Conservation (phyloP, 1,139 yeast species). For the Ashbya aceris region DNA sequence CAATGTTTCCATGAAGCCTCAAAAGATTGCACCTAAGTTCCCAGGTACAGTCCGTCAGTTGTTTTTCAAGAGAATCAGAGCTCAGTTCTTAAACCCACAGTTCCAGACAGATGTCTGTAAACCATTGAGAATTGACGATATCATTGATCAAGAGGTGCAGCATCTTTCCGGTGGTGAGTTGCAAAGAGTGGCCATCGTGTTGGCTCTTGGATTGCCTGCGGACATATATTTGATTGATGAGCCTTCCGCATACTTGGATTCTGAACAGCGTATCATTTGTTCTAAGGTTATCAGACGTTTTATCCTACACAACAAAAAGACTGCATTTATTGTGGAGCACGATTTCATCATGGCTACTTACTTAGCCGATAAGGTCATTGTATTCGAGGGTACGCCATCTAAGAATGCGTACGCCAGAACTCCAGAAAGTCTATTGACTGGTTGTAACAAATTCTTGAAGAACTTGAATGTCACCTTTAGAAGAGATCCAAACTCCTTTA, state of each 20-base stretch:
- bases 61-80: constrained; percentile 91
- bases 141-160: constrained; percentile 95
- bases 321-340: constrained; percentile 98
- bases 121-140: constrained; percentile 87
- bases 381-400: constrained; percentile 92
- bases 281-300: constrained; percentile 96
- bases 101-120: constrained; percentile 97
- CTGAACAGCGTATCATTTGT: constrained; percentile 98
- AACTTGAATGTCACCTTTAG: constrained; percentile 96
- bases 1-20: constrained; percentile 96
- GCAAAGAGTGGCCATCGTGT: constrained; percentile 96
- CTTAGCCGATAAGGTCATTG: constrained; percentile 96
- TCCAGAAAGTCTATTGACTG: constrained; percentile 89
- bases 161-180: constrained; percentile 98
- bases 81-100: constrained; percentile 89
- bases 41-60: constrained; percentile 97
- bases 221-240: constrained; percentile 95
- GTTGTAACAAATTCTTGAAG: constrained; percentile 95
- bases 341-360: constrained; percentile 99
- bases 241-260: constrained; percentile 96
- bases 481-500: constrained; percentile 95
- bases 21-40: constrained; percentile 96
- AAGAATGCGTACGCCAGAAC: constrained; percentile 70
- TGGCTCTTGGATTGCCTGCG: constrained; percentile 89
- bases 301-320: constrained; percentile 90